Conservation (phyloP, 2,329 filamentous ascomycete genomes). For the Aspergillus felis region DNA sequence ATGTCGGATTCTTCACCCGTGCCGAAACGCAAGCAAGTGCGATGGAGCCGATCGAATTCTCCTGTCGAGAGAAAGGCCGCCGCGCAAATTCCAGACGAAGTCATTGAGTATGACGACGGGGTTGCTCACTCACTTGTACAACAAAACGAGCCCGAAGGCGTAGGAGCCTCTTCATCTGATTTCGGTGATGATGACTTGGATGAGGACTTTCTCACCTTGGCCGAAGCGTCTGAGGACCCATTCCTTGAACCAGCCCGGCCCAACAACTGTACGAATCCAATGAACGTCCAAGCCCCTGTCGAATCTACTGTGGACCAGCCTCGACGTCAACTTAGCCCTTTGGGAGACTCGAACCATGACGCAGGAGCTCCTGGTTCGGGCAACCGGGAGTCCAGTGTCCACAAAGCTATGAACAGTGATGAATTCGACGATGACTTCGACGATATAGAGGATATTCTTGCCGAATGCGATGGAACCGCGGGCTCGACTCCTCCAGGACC, state of each 20-base stretch:
- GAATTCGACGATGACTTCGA: slow-evolving; percentile 69
- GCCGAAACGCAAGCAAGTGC: slow-evolving; percentile 30
- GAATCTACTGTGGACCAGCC: background rate
- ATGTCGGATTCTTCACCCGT: slow-evolving; percentile 45
- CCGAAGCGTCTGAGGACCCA: slow-evolving; percentile 30
- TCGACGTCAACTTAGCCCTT: slow-evolving; percentile 1
- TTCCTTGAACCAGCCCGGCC: slow-evolving; percentile 17
- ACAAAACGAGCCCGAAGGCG: background rate
- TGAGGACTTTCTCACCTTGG: slow-evolving; percentile 41
- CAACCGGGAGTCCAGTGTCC: slow-evolving; percentile 13
- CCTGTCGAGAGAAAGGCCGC: slow-evolving; percentile 21
- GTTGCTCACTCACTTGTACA: slow-evolving; percentile 1
- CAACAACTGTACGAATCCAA: background rate
- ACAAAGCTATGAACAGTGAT: slow-evolving; percentile 40
- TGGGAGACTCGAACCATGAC: background rate
- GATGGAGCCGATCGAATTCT: slow-evolving; percentile 29
- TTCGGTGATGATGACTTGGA: slow-evolving; percentile 48
- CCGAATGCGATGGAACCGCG: slow-evolving; percentile 49
- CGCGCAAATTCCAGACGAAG: background rate
- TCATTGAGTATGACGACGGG: background rate
- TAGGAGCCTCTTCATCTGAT: slow-evolving; percentile 38
- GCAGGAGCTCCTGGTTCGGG: slow-evolving; percentile 5
- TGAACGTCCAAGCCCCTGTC: slow-evolving; percentile 1
- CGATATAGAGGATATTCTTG: slow-evolving; percentile 55
- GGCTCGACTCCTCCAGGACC: slow-evolving; percentile 10